Base-by-base conservation (phyloP, 202 grass and related monocot genomes). In the Dendrocalamus latiflorus region DNA sequence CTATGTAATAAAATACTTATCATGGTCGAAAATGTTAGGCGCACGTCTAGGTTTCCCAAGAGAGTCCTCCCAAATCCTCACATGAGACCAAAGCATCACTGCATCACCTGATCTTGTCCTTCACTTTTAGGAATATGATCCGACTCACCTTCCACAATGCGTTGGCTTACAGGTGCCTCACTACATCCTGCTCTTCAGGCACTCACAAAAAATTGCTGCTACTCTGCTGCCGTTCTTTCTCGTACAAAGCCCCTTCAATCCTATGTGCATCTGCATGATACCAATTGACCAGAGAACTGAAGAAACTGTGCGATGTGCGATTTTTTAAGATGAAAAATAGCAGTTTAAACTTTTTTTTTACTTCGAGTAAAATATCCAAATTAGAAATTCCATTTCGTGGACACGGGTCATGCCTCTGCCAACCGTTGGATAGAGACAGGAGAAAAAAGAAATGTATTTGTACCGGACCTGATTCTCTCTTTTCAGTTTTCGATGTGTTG, bases 81-180 rank as follows among this genome's bases (percentile, higher is more conserved):
- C 61, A 64, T 17, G 61, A 64, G 15, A 20, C 16, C 15, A 1
- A 37, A 64, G 9, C 62, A 65, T 38, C 62, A 38, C 33, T 17
- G 9, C 33, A 65, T 38, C 62, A 38, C 62, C 62, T 9, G 16
- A 65, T 36, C 15, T 20, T 13, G 11, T 25, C 9, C 18, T 53
- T 53, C 6, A 20, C 17, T 20, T 20, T 20, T 20, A 53, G 49
- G 49, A 18, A 20, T 53, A 20, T 20, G 67, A 47, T 44, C 34
- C 42, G 67, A 79, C 58, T 38, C 67, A 51, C 65, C 66, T 17
- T 9, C 62, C 49, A 53, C 79, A 70, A 70, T 85, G 76, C 81
- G 82, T 80, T 88, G 39, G 67, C 49, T 79, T 79, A 50, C 75
- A 44, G 69, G 86, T 62, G 61, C 39, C 74, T 16, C 36, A 5